Percentiles rank a stretch among this genome's conserved stretches.
phyloP scores from a whole-genome alignment of 768 basidiomycete species.

The Mycena sanguinolenta region DNA sequence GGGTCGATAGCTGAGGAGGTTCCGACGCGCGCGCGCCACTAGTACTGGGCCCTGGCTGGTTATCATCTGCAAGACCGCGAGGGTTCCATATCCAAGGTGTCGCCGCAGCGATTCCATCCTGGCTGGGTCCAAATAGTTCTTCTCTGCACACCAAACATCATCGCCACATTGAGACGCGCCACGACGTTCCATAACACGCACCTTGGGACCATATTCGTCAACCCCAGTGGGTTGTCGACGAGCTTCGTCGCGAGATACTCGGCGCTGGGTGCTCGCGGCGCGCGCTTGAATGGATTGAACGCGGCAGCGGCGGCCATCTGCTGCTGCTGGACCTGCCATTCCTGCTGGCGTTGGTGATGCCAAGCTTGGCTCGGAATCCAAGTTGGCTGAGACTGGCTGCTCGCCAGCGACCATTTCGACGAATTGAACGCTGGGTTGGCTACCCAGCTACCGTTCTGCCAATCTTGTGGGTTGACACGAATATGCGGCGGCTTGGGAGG shows the following conservation, averaged over 20 bases:
- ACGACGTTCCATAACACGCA: constrained; percentile 50
- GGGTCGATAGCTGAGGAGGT: constrained; percentile 27
- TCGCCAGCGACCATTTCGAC: constrained; percentile 43
- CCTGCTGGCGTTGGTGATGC: constrained; percentile 47
- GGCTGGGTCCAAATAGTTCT: constrained; percentile 49
- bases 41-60: constrained; percentile 35
- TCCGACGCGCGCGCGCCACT: constrained; percentile 18
- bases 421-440: constrained; percentile 57
- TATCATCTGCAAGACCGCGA: constrained; percentile 54
- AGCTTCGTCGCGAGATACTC: constrained; percentile 75
- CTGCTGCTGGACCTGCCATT: constrained; percentile 41
- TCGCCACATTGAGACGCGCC: constrained; percentile 14
- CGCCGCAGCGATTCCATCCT: constrained; percentile 50
- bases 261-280: constrained; percentile 70
- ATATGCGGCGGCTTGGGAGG: constrained; percentile 34
- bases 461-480: constrained; percentile 33
- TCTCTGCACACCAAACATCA: constrained; percentile 43
- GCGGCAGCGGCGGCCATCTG: constrained; percentile 42
- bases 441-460: constrained; percentile 36
- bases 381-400: constrained; percentile 38
- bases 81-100: constrained; percentile 88
- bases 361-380: constrained; percentile 61
- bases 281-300: constrained; percentile 75
- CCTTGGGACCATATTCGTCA: constrained; percentile 76
- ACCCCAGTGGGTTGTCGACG: constrained; percentile 72